Evolutionary conservation across 768 basidiomycete species (phyloP), one percentile per base, ranked within the genome.

Genomic region (Boletellus ananiceps): DNA sequence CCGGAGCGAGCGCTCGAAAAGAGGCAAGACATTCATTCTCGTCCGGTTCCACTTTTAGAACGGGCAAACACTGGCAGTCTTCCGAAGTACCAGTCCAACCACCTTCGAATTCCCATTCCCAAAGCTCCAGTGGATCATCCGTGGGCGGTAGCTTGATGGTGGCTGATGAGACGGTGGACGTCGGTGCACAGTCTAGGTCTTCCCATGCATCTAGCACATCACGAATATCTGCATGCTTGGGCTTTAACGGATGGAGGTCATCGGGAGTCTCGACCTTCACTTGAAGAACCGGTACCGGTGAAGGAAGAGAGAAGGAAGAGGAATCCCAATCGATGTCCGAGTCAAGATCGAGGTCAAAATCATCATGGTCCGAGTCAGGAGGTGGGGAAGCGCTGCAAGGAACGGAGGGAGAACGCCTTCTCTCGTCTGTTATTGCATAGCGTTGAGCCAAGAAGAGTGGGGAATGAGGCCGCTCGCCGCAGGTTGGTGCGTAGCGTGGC

Each of bases 121-220:
- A 68, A 18, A 69, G 38, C 34, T 68, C 66, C 19, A 77, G 65
- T 45, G 74, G 68, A n/a, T 72, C 75, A 3, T 70, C 71, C 33
- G 74, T 57, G 11, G 41, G 36, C 21, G 63, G 63, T 40, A 65
- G 35, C 42, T 67, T 66, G 49, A 65, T 54, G 5, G 57, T 68
- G 61, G 47, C 64, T 59, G 60, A 58, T 15, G 60, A 58, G 9
- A 63, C 54, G 5, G 56, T 67, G 27, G 57, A 63, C 23, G 57
- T 57, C 11, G 54, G 60, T 12, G 58, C 53, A 18, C 67, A 58
- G 57, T 84, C 82, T 50, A 81, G 72, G 55, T 78, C 76, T 44
- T 87, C 86, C 85, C 85, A 88, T 15, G 79, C 79, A 48, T 85
- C 83, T 38, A 86, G 64, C 68, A 84, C 76, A 12, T 78, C 78